Conservation (phyloP, 1,139 yeast species). For the Blastobotrys ciferrii region DNA sequence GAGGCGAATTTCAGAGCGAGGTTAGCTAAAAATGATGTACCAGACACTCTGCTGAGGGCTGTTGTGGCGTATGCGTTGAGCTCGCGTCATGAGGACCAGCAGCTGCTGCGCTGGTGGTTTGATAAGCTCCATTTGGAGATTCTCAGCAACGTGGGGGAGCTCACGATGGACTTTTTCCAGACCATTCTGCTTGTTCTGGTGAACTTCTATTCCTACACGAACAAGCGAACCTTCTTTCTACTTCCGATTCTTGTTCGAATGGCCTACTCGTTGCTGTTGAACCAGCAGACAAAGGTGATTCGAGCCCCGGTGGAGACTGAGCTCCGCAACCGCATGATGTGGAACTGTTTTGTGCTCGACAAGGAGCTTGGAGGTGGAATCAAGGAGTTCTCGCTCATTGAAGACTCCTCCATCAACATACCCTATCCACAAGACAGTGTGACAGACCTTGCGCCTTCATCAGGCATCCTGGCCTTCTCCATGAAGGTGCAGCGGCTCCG, state of each 20-base stretch:
- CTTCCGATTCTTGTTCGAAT: constrained; percentile 5
- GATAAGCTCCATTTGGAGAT: constrained; percentile 5
- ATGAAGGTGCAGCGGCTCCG: constrained; percentile 6
- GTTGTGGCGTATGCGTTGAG: constrained; percentile 5
- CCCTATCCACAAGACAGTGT: constrained; percentile 6
- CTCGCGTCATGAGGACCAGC: background rate
- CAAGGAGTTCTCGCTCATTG: constrained; percentile 4
- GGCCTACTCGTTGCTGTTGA: constrained; percentile 3
- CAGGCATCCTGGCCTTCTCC: constrained; percentile 3
- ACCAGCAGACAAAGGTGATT: constrained; percentile 6
- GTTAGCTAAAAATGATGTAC: background rate
- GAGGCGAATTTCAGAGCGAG: background rate
- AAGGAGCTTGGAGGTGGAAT: constrained; percentile 9
- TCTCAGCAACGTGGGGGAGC: background rate
- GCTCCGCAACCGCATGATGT: constrained; percentile 8
- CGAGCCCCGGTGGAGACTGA: constrained; percentile 4
- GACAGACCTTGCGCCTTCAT: background rate
- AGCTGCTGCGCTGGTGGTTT: constrained; percentile 10
- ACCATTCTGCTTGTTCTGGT: constrained; percentile 6
- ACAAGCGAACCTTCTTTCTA: constrained; percentile 7
- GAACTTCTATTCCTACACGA: background rate
- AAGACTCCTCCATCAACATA: constrained; percentile 1
- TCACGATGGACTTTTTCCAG: constrained; percentile 8
- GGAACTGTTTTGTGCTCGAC: constrained; percentile 11
- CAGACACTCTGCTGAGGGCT: constrained; percentile 7